Evolutionary conservation across 2,329 filamentous ascomycete species (phyloP), one percentile per base, ranked within the genome.

Genomic region (Colletotrichum aenigma): DNA sequence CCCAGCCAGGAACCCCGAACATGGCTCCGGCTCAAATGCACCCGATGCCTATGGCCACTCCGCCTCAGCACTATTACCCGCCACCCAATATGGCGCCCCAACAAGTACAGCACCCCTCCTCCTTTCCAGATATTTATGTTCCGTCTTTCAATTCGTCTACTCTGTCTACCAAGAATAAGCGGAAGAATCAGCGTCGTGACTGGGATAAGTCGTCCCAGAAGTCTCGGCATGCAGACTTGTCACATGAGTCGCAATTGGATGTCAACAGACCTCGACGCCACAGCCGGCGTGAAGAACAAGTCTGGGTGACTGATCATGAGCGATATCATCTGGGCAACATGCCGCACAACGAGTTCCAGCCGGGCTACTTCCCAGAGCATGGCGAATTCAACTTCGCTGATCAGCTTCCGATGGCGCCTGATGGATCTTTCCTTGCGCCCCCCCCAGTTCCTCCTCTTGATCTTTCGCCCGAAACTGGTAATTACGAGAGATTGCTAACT

Each of bases 401-500:
- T 77, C 79, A 77, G 73, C 81, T 78, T 79, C 80, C 81, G 78
- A 81, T 76, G 75, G 79, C 76, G 78, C 34, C 62, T 12, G 48
- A 62, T 15, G 62, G 26, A n/a, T 26, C 21, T 62, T 70, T 67
- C 34, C 30, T 66, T 62, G 13, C 68, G 38, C n/a, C 24, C 61
- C 56, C 55, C 74, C 60, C 78, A 75, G 62, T 81, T 75, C 80
- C 85, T 72, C 78, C 82, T 78, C 83, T 91, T 82, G 91, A 95
- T 85, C 85, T 96, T 74, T 93, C 93, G 77, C 94, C 94, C 75
- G 91, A 92, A 81, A 93, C 88, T 82, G 91, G 91, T 81, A 89
- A 92, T 79, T 95, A 93, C 89, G 93, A 96, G 84, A 89, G 91
- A 78, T 89, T 90, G 91, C 94, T 96, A 88, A 95, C 91, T 81